phyloP scores from a whole-genome alignment of 129 eudicot species.

The Tanacetum coccineum region DNA sequence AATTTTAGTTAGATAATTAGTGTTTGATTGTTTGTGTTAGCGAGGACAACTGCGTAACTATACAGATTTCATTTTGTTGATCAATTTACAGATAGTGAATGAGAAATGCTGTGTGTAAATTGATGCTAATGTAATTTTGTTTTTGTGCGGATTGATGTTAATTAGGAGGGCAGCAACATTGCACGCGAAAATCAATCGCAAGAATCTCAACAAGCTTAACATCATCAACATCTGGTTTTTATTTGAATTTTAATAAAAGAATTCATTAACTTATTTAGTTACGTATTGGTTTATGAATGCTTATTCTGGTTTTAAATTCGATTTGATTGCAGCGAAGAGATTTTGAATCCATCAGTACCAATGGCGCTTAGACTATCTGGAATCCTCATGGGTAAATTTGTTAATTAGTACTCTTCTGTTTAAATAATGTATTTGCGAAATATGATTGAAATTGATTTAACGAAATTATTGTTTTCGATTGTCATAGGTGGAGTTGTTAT shows the following conservation, averaged over 20 bases:
- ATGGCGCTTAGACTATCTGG: conserved; percentile 98
- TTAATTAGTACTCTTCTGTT: conserved; percentile 7
- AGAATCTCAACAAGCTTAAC: conserved; percentile 74
- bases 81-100: neutral
- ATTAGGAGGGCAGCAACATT: conserved; percentile 95
- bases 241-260: neutral
- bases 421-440: neutral
- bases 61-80: neutral
- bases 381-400: conserved; percentile 80
- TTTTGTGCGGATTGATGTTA: neutral
- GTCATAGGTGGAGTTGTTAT: conserved; percentile 89
- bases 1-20: too few relatives aligned
- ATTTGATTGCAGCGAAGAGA: conserved; percentile 65
- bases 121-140: neutral
- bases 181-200: conserved; percentile 74
- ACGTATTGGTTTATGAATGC: neutral
- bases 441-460: neutral
- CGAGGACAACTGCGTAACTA: neutral
- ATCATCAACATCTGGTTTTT: conserved; percentile 75
- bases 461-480: conserved; percentile 12
- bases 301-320: conserved; percentile 6
- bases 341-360: conserved; percentile 84
- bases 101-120: neutral
- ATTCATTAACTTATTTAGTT: neutral
- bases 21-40: too few relatives aligned